Conservation (phyloP, 164 flowering plant species). For the Tetracentron sinense region DNA sequence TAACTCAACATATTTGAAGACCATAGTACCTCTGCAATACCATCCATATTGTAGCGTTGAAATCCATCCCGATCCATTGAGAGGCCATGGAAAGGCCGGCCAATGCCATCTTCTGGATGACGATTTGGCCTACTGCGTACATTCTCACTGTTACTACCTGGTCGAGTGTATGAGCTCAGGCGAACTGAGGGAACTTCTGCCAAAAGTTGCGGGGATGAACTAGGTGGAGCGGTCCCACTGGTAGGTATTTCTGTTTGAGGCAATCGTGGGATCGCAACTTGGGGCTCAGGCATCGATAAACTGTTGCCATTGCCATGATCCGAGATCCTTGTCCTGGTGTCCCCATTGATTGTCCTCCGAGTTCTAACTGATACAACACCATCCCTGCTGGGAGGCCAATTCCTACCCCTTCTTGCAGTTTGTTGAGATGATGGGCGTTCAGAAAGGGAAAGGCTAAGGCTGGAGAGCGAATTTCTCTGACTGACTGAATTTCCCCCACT, state of each 20-base stretch:
- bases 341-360: conserved; percentile 35
- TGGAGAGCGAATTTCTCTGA: conserved; percentile 10
- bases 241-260: conserved; percentile 25
- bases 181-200: conserved; percentile 22
- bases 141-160: conserved; percentile 36
- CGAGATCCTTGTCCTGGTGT: conserved; percentile 33
- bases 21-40: conserved; percentile 69
- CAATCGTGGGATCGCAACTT: conserved; percentile 18
- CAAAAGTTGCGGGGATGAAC: conserved; percentile 30
- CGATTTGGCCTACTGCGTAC: conserved; percentile 24
- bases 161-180: conserved; percentile 24
- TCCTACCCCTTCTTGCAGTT: conserved; percentile 40
- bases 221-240: conserved; percentile 16
- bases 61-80: conserved; percentile 40
- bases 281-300: conserved; percentile 23
- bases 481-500: conserved; percentile 24
- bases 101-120: conserved; percentile 37
- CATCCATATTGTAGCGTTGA: conserved; percentile 53
- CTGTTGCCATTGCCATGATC: conserved; percentile 29
- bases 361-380: conserved; percentile 48
- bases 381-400: conserved; percentile 27
- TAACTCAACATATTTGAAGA: neutral
- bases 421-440: conserved; percentile 26
- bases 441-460: conserved; percentile 27
- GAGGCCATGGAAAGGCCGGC: conserved; percentile 26